Evolutionary conservation across 768 basidiomycete species (phyloP).

Genomic region (Cantharellus cinnabarinus): DNA sequence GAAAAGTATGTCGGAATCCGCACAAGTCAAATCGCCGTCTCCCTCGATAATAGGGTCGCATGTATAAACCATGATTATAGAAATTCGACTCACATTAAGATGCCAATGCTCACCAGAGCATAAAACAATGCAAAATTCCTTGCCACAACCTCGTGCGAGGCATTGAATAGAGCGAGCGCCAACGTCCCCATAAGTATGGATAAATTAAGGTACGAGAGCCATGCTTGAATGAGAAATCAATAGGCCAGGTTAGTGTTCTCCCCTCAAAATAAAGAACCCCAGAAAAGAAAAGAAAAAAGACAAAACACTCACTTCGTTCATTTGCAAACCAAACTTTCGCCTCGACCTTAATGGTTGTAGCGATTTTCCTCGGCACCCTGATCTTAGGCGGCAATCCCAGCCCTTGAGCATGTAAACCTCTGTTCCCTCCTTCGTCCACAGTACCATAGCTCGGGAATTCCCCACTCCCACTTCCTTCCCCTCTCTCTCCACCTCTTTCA

Average conservation of each 20-base stretch:
- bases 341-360: constrained; percentile 70
- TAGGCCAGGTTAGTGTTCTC: neutral
- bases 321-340: constrained; percentile 97
- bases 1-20: neutral
- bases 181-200: constrained; percentile 70
- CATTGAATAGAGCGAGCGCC: constrained; percentile 74
- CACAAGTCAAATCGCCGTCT: too few relatives aligned
- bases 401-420: constrained; percentile 18
- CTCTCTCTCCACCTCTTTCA: too few relatives aligned
- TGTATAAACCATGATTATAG: neutral
- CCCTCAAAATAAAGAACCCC: neutral
- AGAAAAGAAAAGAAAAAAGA: neutral
- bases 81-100: constrained; percentile 27
- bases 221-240: constrained; percentile 31
- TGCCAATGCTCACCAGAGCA: constrained; percentile 52
- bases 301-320: constrained; percentile 50
- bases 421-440: constrained; percentile 13
- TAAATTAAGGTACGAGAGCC: constrained; percentile 82
- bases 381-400: constrained; percentile 33
- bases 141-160: constrained; percentile 48
- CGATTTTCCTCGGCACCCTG: constrained; percentile 61
- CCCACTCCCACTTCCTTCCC: neutral
- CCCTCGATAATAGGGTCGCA: neutral
- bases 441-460: neutral
- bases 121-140: constrained; percentile 67